phyloP scores from a whole-genome alignment of 2,329 filamentous ascomycete genomes.

The Mycocentrospora acerina region DNA sequence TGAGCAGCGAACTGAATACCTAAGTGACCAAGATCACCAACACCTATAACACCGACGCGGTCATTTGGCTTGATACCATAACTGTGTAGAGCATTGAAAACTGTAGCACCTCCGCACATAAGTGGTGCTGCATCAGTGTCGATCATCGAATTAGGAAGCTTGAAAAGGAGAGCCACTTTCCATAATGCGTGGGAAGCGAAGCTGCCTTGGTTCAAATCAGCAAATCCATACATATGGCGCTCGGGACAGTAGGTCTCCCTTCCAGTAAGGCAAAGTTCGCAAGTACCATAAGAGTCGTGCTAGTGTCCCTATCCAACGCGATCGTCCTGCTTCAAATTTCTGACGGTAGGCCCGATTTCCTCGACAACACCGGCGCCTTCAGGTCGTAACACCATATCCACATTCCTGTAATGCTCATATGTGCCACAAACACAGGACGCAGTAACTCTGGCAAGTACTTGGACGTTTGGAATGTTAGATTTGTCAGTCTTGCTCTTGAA shows the following conservation, averaged over 20 bases:
- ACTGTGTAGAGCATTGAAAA: conserved; percentile 51
- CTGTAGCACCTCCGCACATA: conserved; percentile 54
- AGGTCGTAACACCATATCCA: conserved; percentile 55
- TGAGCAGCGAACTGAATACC: conserved; percentile 73
- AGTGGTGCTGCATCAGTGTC: conserved; percentile 53
- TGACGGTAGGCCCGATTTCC: conserved; percentile 49
- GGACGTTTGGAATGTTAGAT: conserved; percentile 48
- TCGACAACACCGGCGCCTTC: conserved; percentile 58
- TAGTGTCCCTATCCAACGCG: conserved; percentile 55
- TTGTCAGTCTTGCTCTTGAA: conserved; percentile 52
- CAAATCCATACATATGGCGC: conserved; percentile 47
- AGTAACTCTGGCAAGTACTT: conserved; percentile 65
- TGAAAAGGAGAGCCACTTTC: conserved; percentile 51
- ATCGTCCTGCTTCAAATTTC: conserved; percentile 53
- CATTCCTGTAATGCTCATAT: conserved; percentile 47
- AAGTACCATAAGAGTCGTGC: conserved; percentile 48
- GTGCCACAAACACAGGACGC: conserved; percentile 69
- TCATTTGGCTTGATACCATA: conserved; percentile 49
- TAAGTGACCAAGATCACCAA: conserved; percentile 67
- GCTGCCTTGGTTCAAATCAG: conserved; percentile 51
- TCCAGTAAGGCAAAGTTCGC: conserved; percentile 49
- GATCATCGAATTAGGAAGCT: conserved; percentile 47
- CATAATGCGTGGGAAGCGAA: conserved; percentile 51
- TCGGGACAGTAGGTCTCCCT: conserved; percentile 49
- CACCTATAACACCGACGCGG: conserved; percentile 69